Base-by-base conservation (phyloP, 2,329 filamentous ascomycete species). In the Aaosphaeria pasadenensis region DNA sequence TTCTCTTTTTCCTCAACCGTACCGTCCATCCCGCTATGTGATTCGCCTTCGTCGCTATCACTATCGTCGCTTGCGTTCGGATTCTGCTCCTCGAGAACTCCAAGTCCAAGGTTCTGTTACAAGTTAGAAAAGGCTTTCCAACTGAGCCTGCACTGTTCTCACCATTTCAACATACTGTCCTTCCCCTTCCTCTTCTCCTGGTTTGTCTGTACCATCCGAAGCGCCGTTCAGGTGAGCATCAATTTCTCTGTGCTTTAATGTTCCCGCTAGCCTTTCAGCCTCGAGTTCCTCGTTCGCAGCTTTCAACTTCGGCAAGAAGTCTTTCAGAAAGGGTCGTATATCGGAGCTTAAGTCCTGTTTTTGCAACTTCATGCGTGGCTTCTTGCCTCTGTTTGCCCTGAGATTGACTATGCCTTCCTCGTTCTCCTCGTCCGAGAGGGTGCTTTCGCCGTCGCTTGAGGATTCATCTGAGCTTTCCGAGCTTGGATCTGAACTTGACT, bases 231-330 rank as follows among this genome's bases (percentile, higher is more conserved):
- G 17, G 17, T 24, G 17, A 24, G 17, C 17, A 24, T 74, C 70
- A 11, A 75, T 69, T 30, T 63, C 61, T 42, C 62, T 56, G 5
- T 63, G 59, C 24, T 57, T 61, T 31, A 76, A 53, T 24, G 63
- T 73, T 2, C 74, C 74, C 0, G 64, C 66, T 30, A 57, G 57
- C 33, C 67, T 65, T 35, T 74, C 69, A 6, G 52, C 57, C 51
- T 75, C 72, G 9, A 77, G 60, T 45, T 71, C 63, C 32, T 69
- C 64, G 48, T 77, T 76, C 7, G 74, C 72, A 17, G 70, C 71
- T 46, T 67, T 67, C 30, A 77, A 49, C 38, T 71, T 58, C 5
- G 74, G 74, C 30, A 77, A 56, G 47, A 77, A 74, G 17, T 64
- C 58, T 32, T 71, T 69, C 40, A 76, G 60, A 31, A 71, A 69